Evolutionary conservation across 2,329 filamentous ascomycete species (phyloP).

Genomic region (Ophiostoma australiae): DNA sequence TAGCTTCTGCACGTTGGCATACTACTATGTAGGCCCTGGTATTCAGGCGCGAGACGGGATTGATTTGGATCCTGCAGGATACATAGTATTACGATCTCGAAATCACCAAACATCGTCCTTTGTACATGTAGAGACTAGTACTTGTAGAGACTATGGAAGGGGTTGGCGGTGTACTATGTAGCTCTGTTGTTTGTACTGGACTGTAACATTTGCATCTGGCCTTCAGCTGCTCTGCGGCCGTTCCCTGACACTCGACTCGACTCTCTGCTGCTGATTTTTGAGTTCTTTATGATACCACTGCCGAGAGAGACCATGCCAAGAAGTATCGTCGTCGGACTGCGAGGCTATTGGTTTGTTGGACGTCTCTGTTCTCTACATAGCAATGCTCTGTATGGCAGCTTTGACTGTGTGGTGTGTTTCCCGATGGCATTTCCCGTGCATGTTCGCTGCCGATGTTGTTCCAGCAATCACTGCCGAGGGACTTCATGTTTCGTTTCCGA

Average conservation of each 20-base stretch:
- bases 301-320: constrained; percentile 10
- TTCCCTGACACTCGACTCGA: too few relatives aligned
- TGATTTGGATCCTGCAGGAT: background rate
- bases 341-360: background rate
- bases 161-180: background rate
- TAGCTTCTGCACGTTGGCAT: constrained; percentile 4
- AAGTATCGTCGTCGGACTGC: background rate
- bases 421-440: too few relatives aligned
- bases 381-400: too few relatives aligned
- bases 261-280: too few relatives aligned
- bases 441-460: background rate
- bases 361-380: background rate
- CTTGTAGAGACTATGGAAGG: too few relatives aligned
- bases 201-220: background rate
- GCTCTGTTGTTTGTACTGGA: too few relatives aligned
- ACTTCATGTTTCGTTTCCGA: background rate
- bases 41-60: background rate
- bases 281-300: constrained; percentile 6
- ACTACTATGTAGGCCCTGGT: too few relatives aligned
- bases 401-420: too few relatives aligned
- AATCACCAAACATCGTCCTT: too few relatives aligned
- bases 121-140: too few relatives aligned
- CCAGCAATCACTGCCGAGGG: background rate
- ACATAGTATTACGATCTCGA: too few relatives aligned
- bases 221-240: too few relatives aligned